Evolutionary conservation across 108 stramenopile species (phyloP).

Genomic region (Nitzschia sp.): DNA sequence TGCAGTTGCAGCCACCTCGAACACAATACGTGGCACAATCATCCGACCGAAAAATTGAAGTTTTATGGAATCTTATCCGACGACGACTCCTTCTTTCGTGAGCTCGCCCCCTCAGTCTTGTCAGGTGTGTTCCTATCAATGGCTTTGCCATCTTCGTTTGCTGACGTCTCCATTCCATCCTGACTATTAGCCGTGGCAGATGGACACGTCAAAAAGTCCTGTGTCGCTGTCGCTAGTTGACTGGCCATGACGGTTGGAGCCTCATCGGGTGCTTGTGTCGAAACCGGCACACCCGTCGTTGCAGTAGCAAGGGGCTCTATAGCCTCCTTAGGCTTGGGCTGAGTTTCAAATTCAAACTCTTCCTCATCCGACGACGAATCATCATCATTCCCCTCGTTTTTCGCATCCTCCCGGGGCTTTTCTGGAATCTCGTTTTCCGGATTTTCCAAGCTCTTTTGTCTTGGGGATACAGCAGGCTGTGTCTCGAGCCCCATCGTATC

Average conservation of each 20-base stretch:
- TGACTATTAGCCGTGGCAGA: no score
- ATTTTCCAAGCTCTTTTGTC: background rate
- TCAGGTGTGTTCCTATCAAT: no score
- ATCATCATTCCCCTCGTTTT: background rate
- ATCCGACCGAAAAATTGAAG: no score
- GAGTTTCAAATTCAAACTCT: constrained; percentile 7
- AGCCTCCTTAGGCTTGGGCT: background rate
- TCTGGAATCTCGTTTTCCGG: background rate
- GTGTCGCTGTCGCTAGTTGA: background rate
- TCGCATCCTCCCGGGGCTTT: background rate
- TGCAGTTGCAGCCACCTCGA: no score
- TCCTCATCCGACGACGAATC: background rate
- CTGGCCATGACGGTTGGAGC: background rate
- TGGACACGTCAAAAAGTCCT: background rate
- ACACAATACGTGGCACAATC: no score
- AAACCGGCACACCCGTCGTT: background rate
- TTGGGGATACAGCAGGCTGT: background rate
- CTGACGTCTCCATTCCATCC: no score
- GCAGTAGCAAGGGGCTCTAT: no score
- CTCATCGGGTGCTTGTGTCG: background rate
- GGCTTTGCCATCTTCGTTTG: no score
- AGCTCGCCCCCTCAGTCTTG: no score
- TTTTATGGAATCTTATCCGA: no score
- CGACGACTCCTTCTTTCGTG: no score
- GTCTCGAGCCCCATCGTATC: background rate